Conservation (phyloP, 345 rosid species). For the Populus simonii region DNA sequence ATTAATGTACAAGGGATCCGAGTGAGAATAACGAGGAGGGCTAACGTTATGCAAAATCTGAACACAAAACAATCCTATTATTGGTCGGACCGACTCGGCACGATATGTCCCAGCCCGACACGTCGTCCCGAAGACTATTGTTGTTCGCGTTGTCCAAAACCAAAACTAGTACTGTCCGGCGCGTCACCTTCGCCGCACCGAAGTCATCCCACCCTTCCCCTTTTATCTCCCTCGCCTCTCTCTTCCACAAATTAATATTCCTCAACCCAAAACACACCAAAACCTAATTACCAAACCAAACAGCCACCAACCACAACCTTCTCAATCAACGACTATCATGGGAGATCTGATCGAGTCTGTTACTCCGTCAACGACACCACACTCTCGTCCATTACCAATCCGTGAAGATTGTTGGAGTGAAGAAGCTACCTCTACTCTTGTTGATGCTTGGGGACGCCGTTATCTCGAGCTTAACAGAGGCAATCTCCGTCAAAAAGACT, state of each 20-base stretch:
- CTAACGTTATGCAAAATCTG: not conserved
- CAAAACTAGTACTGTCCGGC: constrained; percentile 17
- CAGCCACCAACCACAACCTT: not conserved
- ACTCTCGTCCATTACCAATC: constrained; percentile 48
- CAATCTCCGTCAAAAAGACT: constrained; percentile 93
- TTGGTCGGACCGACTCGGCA: constrained; percentile 1
- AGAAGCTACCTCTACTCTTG: constrained; percentile 91
- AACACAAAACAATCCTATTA: not conserved
- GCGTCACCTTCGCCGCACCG: constrained; percentile 36
- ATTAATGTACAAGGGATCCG: not conserved
- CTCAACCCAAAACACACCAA: not conserved
- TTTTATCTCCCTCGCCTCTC: not conserved
- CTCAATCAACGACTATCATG: not conserved
- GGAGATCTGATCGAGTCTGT: constrained; percentile 24
- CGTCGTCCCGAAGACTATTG: not conserved
- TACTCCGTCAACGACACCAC: constrained; percentile 14
- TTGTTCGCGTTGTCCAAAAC: not conserved
- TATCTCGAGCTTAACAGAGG: constrained; percentile 88
- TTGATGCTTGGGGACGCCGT: constrained; percentile 91
- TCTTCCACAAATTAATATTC: not conserved
- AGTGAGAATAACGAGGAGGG: not conserved
- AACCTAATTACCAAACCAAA: not conserved
- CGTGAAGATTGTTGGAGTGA: constrained; percentile 99
- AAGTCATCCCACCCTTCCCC: constrained; percentile 11
- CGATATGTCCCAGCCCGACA: not conserved